A percentile compares a stretch with the other conserved stretches of the same genome.
Evolutionary conservation across 192 early-diverging fungal genomes (phyloP).

Genomic region (Mortierella alpina): DNA sequence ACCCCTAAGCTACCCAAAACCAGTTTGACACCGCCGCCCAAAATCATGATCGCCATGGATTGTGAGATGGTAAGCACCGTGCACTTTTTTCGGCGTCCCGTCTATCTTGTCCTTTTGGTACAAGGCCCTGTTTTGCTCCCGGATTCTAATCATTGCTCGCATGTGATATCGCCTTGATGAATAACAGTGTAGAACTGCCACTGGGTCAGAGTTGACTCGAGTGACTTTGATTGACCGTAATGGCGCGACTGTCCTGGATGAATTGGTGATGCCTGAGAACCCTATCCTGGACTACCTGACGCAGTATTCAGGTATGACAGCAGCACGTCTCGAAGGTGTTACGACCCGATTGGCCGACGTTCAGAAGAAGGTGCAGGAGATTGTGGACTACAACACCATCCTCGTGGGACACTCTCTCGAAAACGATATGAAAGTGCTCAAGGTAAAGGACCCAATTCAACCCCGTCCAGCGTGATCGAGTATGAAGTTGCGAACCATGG

Average conservation of each 20-base stretch:
- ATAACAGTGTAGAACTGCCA: slow-evolving; percentile 36
- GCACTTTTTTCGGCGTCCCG: neutral
- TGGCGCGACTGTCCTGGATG: slow-evolving; percentile 57
- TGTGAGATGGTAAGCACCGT: slow-evolving; percentile 68
- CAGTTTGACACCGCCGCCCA: slow-evolving; percentile 34
- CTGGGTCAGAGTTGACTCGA: slow-evolving; percentile 57
- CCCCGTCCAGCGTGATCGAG: neutral
- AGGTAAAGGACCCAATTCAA: slow-evolving; percentile 19
- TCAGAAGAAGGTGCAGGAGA: slow-evolving; percentile 55
- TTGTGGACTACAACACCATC: slow-evolving; percentile 60
- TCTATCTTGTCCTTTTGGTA: neutral
- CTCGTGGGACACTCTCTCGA: slow-evolving; percentile 71
- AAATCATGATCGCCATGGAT: slow-evolving; percentile 64
- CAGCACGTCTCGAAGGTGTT: slow-evolving; percentile 48
- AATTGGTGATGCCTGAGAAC: slow-evolving; percentile 63
- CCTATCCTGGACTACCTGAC: slow-evolving; percentile 67
- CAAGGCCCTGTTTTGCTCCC: neutral
- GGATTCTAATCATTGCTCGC: neutral
- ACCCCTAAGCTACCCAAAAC: slow-evolving; percentile 47
- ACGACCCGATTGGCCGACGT: slow-evolving; percentile 57
- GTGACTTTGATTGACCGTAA: slow-evolving; percentile 60
- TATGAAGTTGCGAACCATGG: neutral
- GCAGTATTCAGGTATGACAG: slow-evolving; percentile 67
- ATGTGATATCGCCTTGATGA: neutral
- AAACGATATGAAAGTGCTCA: slow-evolving; percentile 75